Evolutionary conservation across 306 rosid genomes (phyloP), one percentile per base, ranked within the genome.

Genomic region (Rosa persica): DNA sequence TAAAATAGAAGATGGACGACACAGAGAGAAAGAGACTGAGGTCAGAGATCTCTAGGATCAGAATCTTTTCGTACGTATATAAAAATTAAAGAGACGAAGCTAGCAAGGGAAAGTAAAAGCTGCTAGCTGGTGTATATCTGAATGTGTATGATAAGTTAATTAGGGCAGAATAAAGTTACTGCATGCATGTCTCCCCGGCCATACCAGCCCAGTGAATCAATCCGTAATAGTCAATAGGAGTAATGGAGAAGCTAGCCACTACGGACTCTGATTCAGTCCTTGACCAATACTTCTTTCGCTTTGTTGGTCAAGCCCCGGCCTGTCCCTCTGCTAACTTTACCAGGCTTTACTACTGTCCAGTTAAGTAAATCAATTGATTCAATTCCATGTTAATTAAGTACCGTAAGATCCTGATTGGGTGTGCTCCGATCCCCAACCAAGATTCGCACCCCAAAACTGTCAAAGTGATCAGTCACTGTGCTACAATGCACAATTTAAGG

Each of bases 181-280:
- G 67, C 67, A 44, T 40, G 51, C 5, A 54, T 39, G 75, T 78
- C n/a, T 42, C 4, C 46, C 25, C 12, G 43, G 68, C 16, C 65
- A 23, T 2, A 5, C 65, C 36, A 10, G 16, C 36, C 36, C 34
- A 58, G 65, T 23, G 36, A 58, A 58, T 58, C 36, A 57, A 57
- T 15, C 17, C 46, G 12, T 44, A 46, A 66, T 34, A 74, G 68
- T 74, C 83, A 79, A 79, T 42, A 61, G 16, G 68, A 79, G 64
- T 75, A 44, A 61, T 60, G 22, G 6, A 74, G 70, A 74, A 78
- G 83, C 36, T 1, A 30, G 36, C 73, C 57, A 78, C 60, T 36
- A 65, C 46, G 27, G 74, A 19, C 67, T 36, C 15, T 22, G 5
- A 20, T 46, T 22, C 43, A 7, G 13, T 9, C 48, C 66, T 46